Percentiles rank a stretch among this genome's conserved stretches.
Conservation (phyloP, 106 monocot species). For the Triglochin maritima region DNA sequence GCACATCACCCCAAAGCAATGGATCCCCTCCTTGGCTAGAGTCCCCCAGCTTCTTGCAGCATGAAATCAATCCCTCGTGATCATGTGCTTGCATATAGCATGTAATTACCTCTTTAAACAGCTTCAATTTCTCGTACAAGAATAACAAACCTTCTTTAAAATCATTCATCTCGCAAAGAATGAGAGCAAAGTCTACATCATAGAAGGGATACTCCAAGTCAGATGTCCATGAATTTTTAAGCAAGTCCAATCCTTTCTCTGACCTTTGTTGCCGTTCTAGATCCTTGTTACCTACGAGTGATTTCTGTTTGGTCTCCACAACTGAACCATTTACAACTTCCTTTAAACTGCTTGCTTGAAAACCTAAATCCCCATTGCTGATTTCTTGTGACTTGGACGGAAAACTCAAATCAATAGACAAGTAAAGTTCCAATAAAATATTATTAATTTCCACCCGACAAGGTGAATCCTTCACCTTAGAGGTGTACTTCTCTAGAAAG, state of each 20-base stretch:
- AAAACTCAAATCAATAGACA: conserved; percentile 60
- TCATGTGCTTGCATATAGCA: conserved; percentile 94
- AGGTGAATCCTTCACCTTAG: conserved; percentile 57
- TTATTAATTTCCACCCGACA: conserved; percentile 88
- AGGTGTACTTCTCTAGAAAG: conserved; percentile 81
- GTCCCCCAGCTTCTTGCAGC: conserved; percentile 84
- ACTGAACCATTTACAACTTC: conserved; percentile 33
- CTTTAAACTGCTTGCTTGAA: conserved; percentile 17
- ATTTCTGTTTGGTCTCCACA: conserved; percentile 19
- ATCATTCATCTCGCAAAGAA: conserved; percentile 83
- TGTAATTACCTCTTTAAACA: conserved; percentile 83
- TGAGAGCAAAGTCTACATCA: conserved; percentile 86
- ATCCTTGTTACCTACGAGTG: conserved; percentile 14
- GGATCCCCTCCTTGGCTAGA: conserved; percentile 82
- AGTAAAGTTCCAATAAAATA: conserved; percentile 81
- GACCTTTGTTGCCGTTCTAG: conserved; percentile 42
- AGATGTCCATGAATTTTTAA: conserved; percentile 69
- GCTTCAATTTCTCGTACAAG: conserved; percentile 95
- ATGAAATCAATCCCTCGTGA: conserved; percentile 81
- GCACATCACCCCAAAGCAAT: conserved; percentile 71
- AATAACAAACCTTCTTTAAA: conserved; percentile 75
- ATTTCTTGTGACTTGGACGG: conserved; percentile 62
- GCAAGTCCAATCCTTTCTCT: conserved; percentile 61
- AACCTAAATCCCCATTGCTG: conserved; percentile 12
- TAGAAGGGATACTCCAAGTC: conserved; percentile 83